Evolutionary conservation across 75 land plant genomes (phyloP).

Genomic region (Cupressus sempervirens): DNA sequence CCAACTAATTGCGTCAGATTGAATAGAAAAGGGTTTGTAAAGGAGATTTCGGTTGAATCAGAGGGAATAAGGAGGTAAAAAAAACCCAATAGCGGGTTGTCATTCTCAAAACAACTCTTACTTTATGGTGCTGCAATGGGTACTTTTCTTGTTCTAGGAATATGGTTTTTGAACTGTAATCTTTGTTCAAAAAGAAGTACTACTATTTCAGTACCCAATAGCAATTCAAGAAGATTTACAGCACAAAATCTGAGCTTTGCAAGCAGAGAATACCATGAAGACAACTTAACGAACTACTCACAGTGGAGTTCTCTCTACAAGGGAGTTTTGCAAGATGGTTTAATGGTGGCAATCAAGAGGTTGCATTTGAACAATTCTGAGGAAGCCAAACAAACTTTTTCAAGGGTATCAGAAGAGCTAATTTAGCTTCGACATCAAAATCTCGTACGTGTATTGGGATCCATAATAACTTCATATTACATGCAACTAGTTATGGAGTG

Average conservation of each 20-base stretch:
- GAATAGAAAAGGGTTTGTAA: background rate
- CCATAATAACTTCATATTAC: background rate
- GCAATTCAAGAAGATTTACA: background rate
- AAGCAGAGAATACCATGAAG: background rate
- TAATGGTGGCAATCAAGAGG: background rate
- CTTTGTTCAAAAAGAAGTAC: background rate
- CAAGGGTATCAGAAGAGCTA: background rate
- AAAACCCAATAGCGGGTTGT: background rate
- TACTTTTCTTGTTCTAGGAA: background rate
- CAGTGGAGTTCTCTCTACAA: background rate
- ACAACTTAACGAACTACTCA: background rate
- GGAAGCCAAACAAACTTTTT: background rate
- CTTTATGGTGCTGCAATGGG: background rate
- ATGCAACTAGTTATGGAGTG: background rate
- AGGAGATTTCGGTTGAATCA: too few relatives aligned
- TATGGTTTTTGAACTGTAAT: background rate
- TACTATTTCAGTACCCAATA: background rate
- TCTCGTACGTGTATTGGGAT: background rate
- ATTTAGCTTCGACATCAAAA: background rate
- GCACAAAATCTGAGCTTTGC: background rate
- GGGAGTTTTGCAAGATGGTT: background rate
- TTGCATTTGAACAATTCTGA: background rate
- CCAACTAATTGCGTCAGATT: too few relatives aligned
- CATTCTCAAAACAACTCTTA: background rate
- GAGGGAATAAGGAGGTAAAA: too few relatives aligned